phyloP scores from a whole-genome alignment of 176 grass and related monocot species.

The Cymbopogon citratus region DNA sequence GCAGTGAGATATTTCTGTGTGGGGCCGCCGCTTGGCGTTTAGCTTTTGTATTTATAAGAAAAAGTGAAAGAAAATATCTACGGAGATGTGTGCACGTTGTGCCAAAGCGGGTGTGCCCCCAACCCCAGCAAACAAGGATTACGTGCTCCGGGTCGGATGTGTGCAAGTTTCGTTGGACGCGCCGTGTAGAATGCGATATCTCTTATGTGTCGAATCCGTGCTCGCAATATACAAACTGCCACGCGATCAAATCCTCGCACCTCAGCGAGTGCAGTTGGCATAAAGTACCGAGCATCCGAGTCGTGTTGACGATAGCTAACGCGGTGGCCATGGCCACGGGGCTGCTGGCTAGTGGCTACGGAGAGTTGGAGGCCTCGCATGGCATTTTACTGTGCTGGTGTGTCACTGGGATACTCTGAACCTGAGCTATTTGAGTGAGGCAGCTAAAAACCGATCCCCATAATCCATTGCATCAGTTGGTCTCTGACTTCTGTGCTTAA shows the following conservation, averaged over 20 bases:
- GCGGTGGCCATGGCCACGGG: no score
- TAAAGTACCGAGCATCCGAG: background rate
- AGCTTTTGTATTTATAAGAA: no score
- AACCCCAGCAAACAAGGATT: background rate
- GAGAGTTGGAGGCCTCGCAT: no score
- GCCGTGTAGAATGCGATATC: background rate
- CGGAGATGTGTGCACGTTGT: background rate
- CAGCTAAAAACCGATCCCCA: background rate
- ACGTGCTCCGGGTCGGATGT: background rate
- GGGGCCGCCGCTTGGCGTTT: background rate
- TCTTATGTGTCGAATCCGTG: background rate
- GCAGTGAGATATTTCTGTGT: conserved; percentile 1
- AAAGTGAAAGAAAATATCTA: background rate
- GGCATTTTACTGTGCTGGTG: background rate
- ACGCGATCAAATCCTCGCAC: background rate
- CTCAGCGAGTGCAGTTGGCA: conserved; percentile 10
- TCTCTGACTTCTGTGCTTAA: background rate
- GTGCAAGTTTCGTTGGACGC: background rate
- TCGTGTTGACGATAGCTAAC: no score
- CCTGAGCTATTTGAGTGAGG: background rate
- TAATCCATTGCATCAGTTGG: no score
- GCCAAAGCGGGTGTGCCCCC: background rate
- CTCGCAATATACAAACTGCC: background rate
- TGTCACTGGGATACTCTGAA: background rate
- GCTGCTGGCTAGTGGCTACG: no score